A percentile compares a stretch with the other conserved stretches of the same genome.
Conservation (phyloP, 805 yeast species). For the Zygotorulaspora sp. region DNA sequence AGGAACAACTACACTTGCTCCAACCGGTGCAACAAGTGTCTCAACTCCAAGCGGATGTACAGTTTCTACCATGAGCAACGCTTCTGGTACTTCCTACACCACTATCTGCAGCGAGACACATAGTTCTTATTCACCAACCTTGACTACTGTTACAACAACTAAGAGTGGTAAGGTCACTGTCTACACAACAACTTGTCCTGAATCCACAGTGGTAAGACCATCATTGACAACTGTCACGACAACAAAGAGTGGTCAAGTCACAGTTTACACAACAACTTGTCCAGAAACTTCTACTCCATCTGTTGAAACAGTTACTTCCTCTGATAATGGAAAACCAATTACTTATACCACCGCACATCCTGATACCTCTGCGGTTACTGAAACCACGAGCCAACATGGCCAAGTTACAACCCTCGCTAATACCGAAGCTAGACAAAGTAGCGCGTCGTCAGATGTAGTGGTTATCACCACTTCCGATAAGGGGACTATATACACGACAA, state of each 20-base stretch:
- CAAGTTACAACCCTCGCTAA: neutral
- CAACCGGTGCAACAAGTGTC: too few relatives aligned
- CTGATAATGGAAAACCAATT: neutral
- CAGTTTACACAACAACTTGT: constrained; percentile 4
- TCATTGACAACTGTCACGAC: constrained; percentile 6
- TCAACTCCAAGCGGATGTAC: too few relatives aligned
- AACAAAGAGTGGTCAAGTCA: constrained; percentile 1
- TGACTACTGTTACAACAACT: constrained; percentile 3
- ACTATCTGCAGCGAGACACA: constrained; percentile 1
- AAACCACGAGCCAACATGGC: neutral
- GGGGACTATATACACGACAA: neutral
- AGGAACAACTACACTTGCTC: too few relatives aligned
- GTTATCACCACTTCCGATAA: constrained; percentile 6
- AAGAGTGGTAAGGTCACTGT: neutral
- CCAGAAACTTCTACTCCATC: constrained; percentile 6
- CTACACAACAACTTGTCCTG: constrained; percentile 6
- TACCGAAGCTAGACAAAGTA: too few relatives aligned
- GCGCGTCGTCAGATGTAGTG: neutral
- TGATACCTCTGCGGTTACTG: neutral
- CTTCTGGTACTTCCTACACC: constrained; percentile 1
- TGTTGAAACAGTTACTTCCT: constrained; percentile 1
- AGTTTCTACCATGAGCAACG: constrained; percentile 4
- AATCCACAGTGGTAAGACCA: neutral
- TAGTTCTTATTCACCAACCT: constrained; percentile 2
- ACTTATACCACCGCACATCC: constrained; percentile 2